Conservation (phyloP, 2,329 filamentous ascomycete genomes). For the Xylogone sp. region DNA sequence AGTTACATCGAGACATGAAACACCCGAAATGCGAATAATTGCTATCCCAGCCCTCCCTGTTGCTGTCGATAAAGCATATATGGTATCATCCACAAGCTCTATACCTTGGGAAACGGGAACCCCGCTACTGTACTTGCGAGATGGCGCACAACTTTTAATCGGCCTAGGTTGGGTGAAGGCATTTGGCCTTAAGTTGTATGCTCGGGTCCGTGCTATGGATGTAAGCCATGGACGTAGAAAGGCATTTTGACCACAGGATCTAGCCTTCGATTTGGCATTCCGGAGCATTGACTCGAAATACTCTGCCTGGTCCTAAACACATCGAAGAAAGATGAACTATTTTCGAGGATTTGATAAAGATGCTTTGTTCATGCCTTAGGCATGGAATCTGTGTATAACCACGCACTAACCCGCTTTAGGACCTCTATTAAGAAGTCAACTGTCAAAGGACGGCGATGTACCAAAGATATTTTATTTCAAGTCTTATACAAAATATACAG, state of each 20-base stretch:
- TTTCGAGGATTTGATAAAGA: too few relatives aligned
- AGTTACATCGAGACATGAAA: conserved; percentile 63
- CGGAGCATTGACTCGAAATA: conserved; percentile 12
- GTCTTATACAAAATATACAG: too few relatives aligned
- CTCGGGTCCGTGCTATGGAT: neutral
- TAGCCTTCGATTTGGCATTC: conserved; percentile 1
- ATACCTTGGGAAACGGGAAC: neutral
- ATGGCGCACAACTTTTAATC: neutral
- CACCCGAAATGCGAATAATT: conserved; percentile 81
- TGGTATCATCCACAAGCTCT: conserved; percentile 49
- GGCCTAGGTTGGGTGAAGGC: neutral
- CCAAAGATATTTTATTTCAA: too few relatives aligned
- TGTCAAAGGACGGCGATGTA: too few relatives aligned
- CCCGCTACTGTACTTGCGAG: neutral
- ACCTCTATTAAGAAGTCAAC: too few relatives aligned
- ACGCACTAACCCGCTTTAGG: too few relatives aligned
- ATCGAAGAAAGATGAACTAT: too few relatives aligned
- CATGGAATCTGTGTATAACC: too few relatives aligned
- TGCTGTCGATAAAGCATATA: conserved; percentile 89
- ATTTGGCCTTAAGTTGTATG: neutral
- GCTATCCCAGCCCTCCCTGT: conserved; percentile 86
- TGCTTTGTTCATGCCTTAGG: too few relatives aligned
- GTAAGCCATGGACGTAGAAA: neutral
- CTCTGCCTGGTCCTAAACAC: conserved; percentile 3
- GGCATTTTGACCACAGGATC: neutral